These are phyloP conservation scores for Calonectria pseudoturangicola DNA, from an alignment of 2,329 filamentous ascomycete species.

Conservation along the genomic window DNA sequence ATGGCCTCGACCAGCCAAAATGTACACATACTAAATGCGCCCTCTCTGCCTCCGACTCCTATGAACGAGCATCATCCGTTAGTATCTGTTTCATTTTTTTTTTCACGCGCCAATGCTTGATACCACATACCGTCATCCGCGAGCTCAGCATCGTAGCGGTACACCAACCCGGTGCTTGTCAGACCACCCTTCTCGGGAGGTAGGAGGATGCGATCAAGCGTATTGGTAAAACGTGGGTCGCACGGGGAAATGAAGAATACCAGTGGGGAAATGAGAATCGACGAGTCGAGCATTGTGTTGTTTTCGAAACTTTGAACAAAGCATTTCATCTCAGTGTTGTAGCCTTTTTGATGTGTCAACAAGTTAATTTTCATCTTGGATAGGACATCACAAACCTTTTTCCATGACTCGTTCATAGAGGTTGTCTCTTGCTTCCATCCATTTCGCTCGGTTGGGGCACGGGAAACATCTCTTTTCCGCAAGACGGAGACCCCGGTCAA, in stretches of 20 bases:
- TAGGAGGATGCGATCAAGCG: constrained; percentile 82
- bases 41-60: constrained; percentile 84
- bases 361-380: too few relatives aligned
- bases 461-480: constrained; percentile 85
- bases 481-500: constrained; percentile 84
- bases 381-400: constrained; percentile 65
- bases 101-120: too few relatives aligned
- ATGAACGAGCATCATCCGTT: constrained; percentile 29
- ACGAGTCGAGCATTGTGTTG: constrained; percentile 81
- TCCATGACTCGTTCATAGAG: constrained; percentile 87
- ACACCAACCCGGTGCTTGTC: constrained; percentile 84
- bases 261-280: constrained; percentile 84
- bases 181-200: constrained; percentile 84
- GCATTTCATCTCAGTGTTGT: constrained; percentile 80
- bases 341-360: constrained; percentile 67
- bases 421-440: constrained; percentile 79
- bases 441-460: constrained; percentile 80
- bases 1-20: constrained; percentile 89
- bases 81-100: background rate
- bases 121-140: constrained; percentile 78
- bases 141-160: constrained; percentile 81
- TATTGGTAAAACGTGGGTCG: constrained; percentile 83
- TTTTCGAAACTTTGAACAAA: constrained; percentile 87
- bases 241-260: constrained; percentile 88
- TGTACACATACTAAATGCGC: constrained; percentile 87